phyloP scores from a whole-genome alignment of 352 stramenopile genomes.

The Phytophthora boehmeriae region DNA sequence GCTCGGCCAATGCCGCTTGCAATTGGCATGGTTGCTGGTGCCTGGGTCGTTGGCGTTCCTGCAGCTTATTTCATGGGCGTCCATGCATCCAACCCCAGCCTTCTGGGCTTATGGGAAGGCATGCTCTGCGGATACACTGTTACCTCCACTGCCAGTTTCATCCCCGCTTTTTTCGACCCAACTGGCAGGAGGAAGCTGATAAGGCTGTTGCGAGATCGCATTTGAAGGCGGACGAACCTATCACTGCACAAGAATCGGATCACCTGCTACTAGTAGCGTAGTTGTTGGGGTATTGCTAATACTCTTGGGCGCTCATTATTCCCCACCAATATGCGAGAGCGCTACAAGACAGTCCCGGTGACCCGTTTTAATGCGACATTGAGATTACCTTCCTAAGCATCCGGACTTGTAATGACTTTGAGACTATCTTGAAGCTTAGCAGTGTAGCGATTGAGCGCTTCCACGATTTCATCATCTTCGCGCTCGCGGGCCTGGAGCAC shows the following conservation, averaged over 20 bases:
- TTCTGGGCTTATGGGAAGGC: slow-evolving; percentile 77
- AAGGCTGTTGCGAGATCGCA: slow-evolving; percentile 59
- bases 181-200: slow-evolving; percentile 64
- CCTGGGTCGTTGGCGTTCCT: slow-evolving; percentile 79
- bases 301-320: too few species aligned
- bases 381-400: slow-evolving; percentile 41
- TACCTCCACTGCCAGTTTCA: slow-evolving; percentile 67
- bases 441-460: slow-evolving; percentile 93
- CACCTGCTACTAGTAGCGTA: slow-evolving; percentile 33
- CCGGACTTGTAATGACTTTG: slow-evolving; percentile 90
- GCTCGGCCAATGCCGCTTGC: slow-evolving; percentile 58
- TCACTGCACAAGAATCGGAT: slow-evolving; percentile 26
- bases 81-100: slow-evolving; percentile 23
- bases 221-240: slow-evolving; percentile 33
- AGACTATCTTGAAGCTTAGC: slow-evolving; percentile 93
- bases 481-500: slow-evolving; percentile 70
- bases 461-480: slow-evolving; percentile 94
- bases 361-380: background rate
- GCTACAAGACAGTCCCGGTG: too few species aligned
- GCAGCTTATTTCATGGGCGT: slow-evolving; percentile 73
- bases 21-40: slow-evolving; percentile 56
- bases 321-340: too few species aligned
- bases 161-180: slow-evolving; percentile 53
- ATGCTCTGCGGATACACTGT: slow-evolving; percentile 70
- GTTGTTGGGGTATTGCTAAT: too few species aligned